Conservation (phyloP, 2,329 filamentous ascomycete species). For the Furcasterigmium furcatum region DNA sequence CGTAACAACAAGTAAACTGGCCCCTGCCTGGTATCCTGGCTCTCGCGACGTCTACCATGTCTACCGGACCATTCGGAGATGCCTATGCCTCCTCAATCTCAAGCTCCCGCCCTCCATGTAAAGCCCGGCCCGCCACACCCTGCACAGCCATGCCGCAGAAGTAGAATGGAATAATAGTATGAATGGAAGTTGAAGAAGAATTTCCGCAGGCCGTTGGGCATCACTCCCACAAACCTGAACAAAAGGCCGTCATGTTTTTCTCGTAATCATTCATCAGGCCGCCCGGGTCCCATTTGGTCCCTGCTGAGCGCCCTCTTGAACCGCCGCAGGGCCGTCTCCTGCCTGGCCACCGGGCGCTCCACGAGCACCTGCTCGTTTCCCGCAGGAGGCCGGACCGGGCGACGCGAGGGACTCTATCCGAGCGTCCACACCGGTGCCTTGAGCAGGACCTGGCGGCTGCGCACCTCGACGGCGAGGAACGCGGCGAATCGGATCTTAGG, state of each 20-base stretch:
- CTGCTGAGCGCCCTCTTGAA: neutral
- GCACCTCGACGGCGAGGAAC: slow-evolving; percentile 72
- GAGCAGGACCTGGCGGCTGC: slow-evolving; percentile 69
- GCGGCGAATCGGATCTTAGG: slow-evolving; percentile 70
- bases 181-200: too few relatives aligned
- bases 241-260: neutral
- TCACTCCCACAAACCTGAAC: neutral
- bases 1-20: too few relatives aligned
- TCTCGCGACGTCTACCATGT: too few relatives aligned
- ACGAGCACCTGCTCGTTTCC: too few relatives aligned
- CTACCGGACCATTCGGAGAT: too few relatives aligned
- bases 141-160: too few relatives aligned
- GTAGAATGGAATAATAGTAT: too few relatives aligned
- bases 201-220: too few relatives aligned
- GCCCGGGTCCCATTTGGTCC: neutral
- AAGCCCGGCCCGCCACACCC: too few relatives aligned
- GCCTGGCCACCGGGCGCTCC: neutral
- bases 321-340: neutral
- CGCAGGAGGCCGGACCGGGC: neutral
- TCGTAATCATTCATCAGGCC: neutral
- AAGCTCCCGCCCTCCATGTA: too few relatives aligned
- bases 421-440: slow-evolving; percentile 74
- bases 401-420: slow-evolving; percentile 16
- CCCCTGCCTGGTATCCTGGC: too few relatives aligned
- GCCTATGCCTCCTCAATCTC: too few relatives aligned